Evolutionary conservation across 2,329 filamentous ascomycete genomes (phyloP), one percentile per base, ranked within the genome.

Genomic region (Pseudogymnoascus sp.): DNA sequence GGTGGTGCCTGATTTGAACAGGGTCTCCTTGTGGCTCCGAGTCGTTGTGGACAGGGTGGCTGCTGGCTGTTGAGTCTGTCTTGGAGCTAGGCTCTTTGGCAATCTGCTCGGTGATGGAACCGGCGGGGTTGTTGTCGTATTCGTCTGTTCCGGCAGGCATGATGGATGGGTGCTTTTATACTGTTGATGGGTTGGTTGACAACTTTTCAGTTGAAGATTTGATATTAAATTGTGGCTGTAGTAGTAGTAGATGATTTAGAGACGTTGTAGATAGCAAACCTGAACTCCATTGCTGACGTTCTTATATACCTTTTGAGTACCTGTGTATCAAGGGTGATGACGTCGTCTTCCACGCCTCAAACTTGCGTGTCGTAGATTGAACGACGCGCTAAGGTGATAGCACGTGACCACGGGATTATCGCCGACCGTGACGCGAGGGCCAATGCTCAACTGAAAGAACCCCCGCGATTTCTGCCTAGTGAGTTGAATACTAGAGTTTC

Each of bases 1-100:
- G 72, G 70, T 82, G 78, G 37, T 81, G 77, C 62, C 78, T 76
- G 70, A 84, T 79, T 25, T 79, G 73, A 53, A 80, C 77, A 31
- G 76, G 73, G 37, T 79, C 78, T 14, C 78, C 79, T 66, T 79
- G 79, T 11, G 74, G 74, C 18, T 75, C 61, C 11, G 69, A 72
- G 60, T 72, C 71, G 64, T 72, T 64, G 63, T 78, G 75, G 18
- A 72, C 35, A 8, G 72, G 73, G 62, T 75, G 77, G 59, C 67
- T 71, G 65, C 70, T 75, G 31, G 72, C 74, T 42, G 68, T 75
- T 2, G 71, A 73, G 8, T 76, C 71, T 14, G 71, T 75, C 56
- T 73, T 73, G 23, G 70, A 72, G 35, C 67, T 69, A 10, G 71
- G 70, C 37, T 75, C 70, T 69, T 75, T 74, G 63, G 72, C 73